phyloP scores from a whole-genome alignment of 1,284 basidiomycete genomes.

The Malassezia globosa region DNA sequence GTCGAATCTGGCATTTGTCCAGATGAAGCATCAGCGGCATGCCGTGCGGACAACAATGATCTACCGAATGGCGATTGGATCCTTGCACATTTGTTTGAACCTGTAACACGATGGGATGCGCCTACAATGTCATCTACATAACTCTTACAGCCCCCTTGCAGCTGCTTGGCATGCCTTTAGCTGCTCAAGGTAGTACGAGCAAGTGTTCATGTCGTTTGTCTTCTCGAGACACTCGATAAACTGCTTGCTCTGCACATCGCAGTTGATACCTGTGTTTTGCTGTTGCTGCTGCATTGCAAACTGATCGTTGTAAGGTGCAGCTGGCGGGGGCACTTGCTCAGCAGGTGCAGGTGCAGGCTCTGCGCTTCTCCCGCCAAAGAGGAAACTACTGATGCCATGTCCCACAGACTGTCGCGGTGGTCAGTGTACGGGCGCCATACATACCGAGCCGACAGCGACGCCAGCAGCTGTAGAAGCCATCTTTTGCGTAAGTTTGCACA shows the following conservation, averaged over 20 bases:
- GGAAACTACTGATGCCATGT: conserved; percentile 70
- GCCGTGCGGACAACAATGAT: conserved; percentile 51
- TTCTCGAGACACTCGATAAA: conserved; percentile 38
- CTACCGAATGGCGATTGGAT: conserved; percentile 43
- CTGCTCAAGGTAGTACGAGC: conserved; percentile 53
- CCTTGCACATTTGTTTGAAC: conserved; percentile 30
- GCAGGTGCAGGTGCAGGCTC: conserved; percentile 48
- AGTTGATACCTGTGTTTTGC: conserved; percentile 46
- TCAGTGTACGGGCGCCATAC: not conserved
- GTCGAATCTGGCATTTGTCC: conserved; percentile 62
- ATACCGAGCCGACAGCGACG: conserved; percentile 63
- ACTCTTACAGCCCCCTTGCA: conserved; percentile 37
- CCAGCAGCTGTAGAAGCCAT: conserved; percentile 82
- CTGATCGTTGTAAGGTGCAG: conserved; percentile 22
- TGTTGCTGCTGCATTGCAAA: too few relatives aligned
- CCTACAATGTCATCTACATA: not conserved
- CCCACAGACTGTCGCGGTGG: conserved; percentile 53
- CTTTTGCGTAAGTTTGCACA: conserved; percentile 10
- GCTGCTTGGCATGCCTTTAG: conserved; percentile 47
- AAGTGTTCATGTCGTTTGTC: conserved; percentile 52
- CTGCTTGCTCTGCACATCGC: conserved; percentile 53
- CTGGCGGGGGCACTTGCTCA: conserved; percentile 12
- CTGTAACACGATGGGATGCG: conserved; percentile 1
- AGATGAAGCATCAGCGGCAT: conserved; percentile 57
- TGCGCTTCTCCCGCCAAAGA: conserved; percentile 59